These are phyloP conservation scores for Grosmannia penicillata DNA, from an alignment of 2,329 filamentous ascomycete species.

Conservation along the genomic window DNA sequence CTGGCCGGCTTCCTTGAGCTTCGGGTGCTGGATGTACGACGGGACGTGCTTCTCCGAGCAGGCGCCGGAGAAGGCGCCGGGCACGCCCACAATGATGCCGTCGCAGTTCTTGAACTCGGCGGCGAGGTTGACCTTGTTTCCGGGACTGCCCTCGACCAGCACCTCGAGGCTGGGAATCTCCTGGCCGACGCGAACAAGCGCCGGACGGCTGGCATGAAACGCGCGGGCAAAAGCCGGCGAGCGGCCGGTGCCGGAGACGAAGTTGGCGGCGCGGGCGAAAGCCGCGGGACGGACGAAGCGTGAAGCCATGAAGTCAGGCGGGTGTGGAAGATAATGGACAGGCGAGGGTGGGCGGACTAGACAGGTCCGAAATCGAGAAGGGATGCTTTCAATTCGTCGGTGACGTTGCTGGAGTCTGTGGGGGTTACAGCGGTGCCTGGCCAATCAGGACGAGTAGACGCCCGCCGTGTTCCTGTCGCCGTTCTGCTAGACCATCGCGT, in stretches of 20 bases:
- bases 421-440: too few species aligned
- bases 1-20: constrained; percentile 63
- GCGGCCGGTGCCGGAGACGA: not conserved
- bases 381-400: too few species aligned
- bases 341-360: too few species aligned
- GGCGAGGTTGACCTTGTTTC: constrained; percentile 79
- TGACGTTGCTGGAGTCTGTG: too few species aligned
- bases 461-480: too few species aligned
- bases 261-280: constrained; percentile 5
- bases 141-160: constrained; percentile 72
- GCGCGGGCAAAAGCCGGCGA: constrained; percentile 4
- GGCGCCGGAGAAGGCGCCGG: constrained; percentile 54
- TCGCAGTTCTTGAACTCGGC: constrained; percentile 57
- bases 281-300: constrained; percentile 6
- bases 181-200: constrained; percentile 64
- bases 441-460: too few species aligned
- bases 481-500: too few species aligned
- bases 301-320: constrained; percentile 11
- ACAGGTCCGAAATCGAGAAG: too few species aligned
- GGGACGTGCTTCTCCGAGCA: constrained; percentile 60
- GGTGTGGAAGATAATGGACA: not conserved
- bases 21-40: constrained; percentile 67
- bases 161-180: constrained; percentile 61
- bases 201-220: constrained; percentile 52
- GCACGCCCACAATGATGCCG: constrained; percentile 74